Conservation (phyloP, 768 basidiomycete genomes). For the Xerocomus brunneocitrinus region DNA sequence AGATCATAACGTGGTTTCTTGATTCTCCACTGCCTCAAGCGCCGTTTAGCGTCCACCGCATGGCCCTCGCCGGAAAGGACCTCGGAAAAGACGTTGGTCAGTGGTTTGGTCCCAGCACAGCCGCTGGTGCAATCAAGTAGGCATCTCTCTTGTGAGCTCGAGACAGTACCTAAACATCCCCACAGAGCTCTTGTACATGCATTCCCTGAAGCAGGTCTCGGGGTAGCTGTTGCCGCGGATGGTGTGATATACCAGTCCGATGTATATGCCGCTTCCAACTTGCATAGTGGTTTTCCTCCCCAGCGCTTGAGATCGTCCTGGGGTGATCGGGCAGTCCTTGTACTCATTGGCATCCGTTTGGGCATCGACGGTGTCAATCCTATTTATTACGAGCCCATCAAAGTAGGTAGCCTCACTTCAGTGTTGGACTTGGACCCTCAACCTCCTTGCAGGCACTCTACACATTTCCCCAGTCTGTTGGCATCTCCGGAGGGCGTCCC, state of each 20-base stretch:
- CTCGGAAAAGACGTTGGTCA: conserved; percentile 93
- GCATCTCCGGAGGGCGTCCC: conserved; percentile 94
- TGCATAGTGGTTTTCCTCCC: conserved; percentile 27
- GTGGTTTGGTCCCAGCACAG: conserved; percentile 98
- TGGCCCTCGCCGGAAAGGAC: conserved; percentile 93
- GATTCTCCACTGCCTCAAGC: conserved; percentile 80
- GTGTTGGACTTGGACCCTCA: neutral
- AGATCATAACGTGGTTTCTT: conserved; percentile 91
- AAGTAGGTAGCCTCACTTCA: conserved; percentile 38
- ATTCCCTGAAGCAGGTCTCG: conserved; percentile 76
- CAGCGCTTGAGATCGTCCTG: conserved; percentile 42
- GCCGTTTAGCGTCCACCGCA: conserved; percentile 93
- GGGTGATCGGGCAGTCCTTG: conserved; percentile 81
- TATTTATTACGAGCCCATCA: conserved; percentile 85
- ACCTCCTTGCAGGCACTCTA: conserved; percentile 61
- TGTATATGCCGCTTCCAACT: conserved; percentile 71
- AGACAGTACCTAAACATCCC: conserved; percentile 1
- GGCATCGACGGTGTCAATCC: conserved; percentile 94
- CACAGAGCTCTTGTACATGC: conserved; percentile 67
- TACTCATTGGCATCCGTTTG: conserved; percentile 81
- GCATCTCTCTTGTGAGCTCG: conserved; percentile 13
- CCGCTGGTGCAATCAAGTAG: conserved; percentile 93
- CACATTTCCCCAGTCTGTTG: conserved; percentile 92
- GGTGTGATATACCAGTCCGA: conserved; percentile 80
- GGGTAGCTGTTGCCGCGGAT: conserved; percentile 80